Base-by-base conservation (phyloP, 2,329 filamentous ascomycete species). In the Colletotrichum sp. region DNA sequence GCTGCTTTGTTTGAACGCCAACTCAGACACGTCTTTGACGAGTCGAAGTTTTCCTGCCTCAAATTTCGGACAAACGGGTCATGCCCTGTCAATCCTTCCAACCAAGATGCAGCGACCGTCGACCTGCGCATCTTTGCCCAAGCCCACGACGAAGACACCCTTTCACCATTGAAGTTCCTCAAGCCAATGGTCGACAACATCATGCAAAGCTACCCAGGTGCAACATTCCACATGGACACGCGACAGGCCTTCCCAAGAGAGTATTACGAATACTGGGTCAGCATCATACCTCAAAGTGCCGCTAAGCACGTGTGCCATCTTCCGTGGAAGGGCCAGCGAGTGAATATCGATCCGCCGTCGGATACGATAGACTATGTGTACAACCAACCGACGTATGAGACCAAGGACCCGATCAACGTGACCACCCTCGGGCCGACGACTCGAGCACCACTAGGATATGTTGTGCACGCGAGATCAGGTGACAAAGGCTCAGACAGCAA, bases 31-130 rank as follows among this genome's bases (percentile, higher is more conserved):
- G 81, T 83, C 5, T 81, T 88, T 71, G 81, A 81, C n/a, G 81
- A 85, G 28, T 81, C 55, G 82, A 77, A 80, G 36, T 74, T 83
- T 63, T 81, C 83, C 16, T 85, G 87, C 36, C 77, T 82, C 57
- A 78, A 80, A 63, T 84, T 84, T 77, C 82, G 55, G 24, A 79
- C 16, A 79, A 88, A 84, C 78, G 89, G 82, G 65, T 85, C 77
- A 39, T 83, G 71, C 3, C 81, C 84, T 1, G 81, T 84, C 2
- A 83, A 89, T 52, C 86, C 87, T 0, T 79, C 79, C 4, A 86
- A 83, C n/a, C 88, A 90, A 36, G 85, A 87, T 30, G 84, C 84
- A 1, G 88, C 88, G 1, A 90, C 89, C 1, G 88, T 89, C 1
- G 87, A 87, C 59, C 84, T 89, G 55, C 79, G 87, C 28, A 82